These are phyloP conservation scores for Cyanidiococcus yangmingshanensis DNA, from an alignment of 23 red algal genomes.

Conservation along the genomic window DNA sequence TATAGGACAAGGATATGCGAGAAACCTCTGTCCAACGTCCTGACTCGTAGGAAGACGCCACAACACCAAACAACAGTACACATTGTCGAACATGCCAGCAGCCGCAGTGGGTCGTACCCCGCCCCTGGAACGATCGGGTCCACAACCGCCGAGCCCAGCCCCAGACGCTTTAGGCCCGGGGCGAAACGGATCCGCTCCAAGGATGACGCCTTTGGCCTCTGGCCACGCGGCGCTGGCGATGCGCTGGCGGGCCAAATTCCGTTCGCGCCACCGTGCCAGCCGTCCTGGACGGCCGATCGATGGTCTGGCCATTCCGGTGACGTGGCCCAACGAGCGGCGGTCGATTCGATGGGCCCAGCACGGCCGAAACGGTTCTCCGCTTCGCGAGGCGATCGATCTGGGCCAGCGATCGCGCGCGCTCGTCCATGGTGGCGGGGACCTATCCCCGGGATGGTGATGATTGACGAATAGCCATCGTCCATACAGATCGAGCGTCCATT, in stretches of 20 bases:
- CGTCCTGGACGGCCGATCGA: no score
- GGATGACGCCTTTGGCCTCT: not conserved
- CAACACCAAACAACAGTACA: not conserved
- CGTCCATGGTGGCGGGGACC: no score
- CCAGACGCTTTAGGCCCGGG: not conserved
- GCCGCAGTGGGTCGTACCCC: not conserved
- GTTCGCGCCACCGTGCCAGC: not conserved
- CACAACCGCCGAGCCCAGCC: not conserved
- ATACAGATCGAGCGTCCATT: no score
- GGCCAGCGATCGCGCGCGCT: no score
- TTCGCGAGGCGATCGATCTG: no score
- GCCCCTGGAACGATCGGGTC: not conserved
- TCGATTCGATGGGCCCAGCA: no score
- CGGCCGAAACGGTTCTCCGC: no score
- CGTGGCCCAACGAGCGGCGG: no score
- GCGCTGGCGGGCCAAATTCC: not conserved
- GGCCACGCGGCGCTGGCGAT: not conserved
- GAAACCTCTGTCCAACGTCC: not conserved
- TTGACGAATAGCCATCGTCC: no score
- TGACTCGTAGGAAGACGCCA: not conserved
- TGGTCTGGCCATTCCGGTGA: no score
- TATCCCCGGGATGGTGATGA: no score
- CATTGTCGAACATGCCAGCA: not conserved
- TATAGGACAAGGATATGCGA: no score
- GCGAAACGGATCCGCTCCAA: not conserved